Percentiles rank a stretch among this genome's conserved stretches.
phyloP scores from a whole-genome alignment of 257 asterid genomes.

The Gentiana straminea region DNA sequence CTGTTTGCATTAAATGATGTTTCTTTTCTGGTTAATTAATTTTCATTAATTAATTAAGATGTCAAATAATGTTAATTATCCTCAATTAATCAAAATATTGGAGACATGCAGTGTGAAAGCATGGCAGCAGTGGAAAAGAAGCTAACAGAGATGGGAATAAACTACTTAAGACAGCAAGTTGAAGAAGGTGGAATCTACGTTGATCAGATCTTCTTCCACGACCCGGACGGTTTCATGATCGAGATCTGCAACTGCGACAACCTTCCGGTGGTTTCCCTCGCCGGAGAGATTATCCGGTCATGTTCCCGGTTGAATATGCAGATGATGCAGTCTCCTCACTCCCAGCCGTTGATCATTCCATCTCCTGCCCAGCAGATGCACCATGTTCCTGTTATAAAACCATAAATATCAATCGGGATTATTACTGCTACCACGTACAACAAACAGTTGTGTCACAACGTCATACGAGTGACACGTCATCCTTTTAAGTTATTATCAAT shows the following conservation, averaged over 20 bases:
- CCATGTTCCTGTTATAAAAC: slow-evolving; percentile 21
- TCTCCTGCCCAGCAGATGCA: slow-evolving; percentile 25
- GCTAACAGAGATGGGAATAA: slow-evolving; percentile 65
- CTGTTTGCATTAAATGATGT: not conserved
- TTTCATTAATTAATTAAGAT: not conserved
- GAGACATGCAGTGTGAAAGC: slow-evolving; percentile 59
- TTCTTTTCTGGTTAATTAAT: too few relatives aligned
- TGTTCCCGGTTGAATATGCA: slow-evolving; percentile 60
- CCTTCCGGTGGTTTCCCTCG: slow-evolving; percentile 64
- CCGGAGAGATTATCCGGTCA: slow-evolving; percentile 61
- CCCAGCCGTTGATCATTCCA: too few relatives aligned
- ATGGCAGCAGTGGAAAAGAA: slow-evolving; percentile 84
- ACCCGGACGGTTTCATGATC: slow-evolving; percentile 93
- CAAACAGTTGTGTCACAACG: too few relatives aligned
- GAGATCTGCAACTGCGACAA: slow-evolving; percentile 95
- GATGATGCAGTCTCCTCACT: slow-evolving; percentile 33
- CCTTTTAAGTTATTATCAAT: too few relatives aligned
- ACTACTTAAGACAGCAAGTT: slow-evolving; percentile 57
- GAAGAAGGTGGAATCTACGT: slow-evolving; percentile 88
- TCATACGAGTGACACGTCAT: too few relatives aligned
- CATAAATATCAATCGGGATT: too few relatives aligned
- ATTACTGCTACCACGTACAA: too few relatives aligned
- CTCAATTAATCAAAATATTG: too few relatives aligned
- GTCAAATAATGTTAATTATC: not conserved
- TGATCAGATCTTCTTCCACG: slow-evolving; percentile 88